phyloP scores from a whole-genome alignment of 257 asterid genomes.

The Primulina huaijiensis region DNA sequence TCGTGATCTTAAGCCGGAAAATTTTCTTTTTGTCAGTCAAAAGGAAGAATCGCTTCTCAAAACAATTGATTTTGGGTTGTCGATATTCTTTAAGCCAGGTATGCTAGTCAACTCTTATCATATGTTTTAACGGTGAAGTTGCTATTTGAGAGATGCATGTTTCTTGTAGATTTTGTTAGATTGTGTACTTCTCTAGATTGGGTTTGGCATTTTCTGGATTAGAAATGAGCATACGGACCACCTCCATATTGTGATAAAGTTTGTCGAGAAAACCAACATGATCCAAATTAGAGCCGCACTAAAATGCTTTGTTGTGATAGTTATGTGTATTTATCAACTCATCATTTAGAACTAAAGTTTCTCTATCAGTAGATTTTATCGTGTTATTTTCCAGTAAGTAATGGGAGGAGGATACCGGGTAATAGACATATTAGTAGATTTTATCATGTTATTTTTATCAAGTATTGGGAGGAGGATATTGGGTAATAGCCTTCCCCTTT shows the following conservation, averaged over 20 bases:
- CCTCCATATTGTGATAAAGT: background rate
- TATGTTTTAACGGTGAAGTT: background rate
- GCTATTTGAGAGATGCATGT: background rate
- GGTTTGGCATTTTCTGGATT: background rate
- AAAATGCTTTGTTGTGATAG: background rate
- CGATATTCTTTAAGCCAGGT: slow-evolving; percentile 96
- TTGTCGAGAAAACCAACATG: background rate
- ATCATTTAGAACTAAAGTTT: background rate
- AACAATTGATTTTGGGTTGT: slow-evolving; percentile 89
- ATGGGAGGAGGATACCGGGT: background rate
- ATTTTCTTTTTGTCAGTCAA: slow-evolving; percentile 78
- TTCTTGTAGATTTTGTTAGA: background rate
- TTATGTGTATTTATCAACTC: background rate
- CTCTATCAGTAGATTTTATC: background rate
- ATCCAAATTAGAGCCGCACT: background rate
- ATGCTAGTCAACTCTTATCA: background rate
- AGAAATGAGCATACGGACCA: background rate
- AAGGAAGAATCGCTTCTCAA: slow-evolving; percentile 90
- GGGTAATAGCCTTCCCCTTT: background rate
- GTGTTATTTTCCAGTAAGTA: background rate
- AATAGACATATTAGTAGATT: too few relatives aligned
- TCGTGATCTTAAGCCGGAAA: slow-evolving; percentile 97
- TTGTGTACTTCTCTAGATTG: background rate
- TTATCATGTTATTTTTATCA: background rate
- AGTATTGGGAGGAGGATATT: background rate